Conservation (phyloP, 768 basidiomycete species). For the Suillus luteus region DNA sequence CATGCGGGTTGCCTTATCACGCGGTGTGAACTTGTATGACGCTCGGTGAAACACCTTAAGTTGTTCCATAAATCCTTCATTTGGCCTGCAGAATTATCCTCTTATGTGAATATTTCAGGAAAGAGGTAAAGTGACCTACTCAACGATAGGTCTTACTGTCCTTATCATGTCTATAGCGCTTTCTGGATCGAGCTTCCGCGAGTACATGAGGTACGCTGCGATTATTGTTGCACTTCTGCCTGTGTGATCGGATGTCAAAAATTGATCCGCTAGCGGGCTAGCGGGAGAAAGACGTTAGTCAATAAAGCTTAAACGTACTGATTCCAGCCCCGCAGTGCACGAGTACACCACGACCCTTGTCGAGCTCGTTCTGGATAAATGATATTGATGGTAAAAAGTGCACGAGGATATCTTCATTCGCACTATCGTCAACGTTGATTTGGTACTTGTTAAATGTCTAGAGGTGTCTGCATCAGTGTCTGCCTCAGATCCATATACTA, state of each 20-base stretch:
- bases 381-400: constrained; percentile 80
- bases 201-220: constrained; percentile 88
- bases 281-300: background rate
- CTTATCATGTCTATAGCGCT: constrained; percentile 71
- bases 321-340: constrained; percentile 92
- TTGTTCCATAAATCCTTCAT: constrained; percentile 78
- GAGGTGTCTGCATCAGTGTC: background rate
- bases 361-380: constrained; percentile 79
- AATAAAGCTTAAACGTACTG: constrained; percentile 54
- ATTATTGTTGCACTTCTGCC: constrained; percentile 85
- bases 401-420: constrained; percentile 74
- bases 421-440: constrained; percentile 75
- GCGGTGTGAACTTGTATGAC: constrained; percentile 63
- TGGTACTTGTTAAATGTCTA: constrained; percentile 83
- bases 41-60: constrained; percentile 79
- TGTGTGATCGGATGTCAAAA: constrained; percentile 30
- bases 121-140: constrained; percentile 48
- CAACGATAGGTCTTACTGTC: constrained; percentile 63
- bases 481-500: background rate
- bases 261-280: constrained; percentile 9
- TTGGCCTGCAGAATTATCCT: constrained; percentile 59
- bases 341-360: constrained; percentile 74
- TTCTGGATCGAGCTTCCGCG: constrained; percentile 53
- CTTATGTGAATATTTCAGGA: background rate
- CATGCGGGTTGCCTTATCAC: constrained; percentile 72